A percentile compares a stretch with the other conserved stretches of the same genome.
Conservation (phyloP, 225 moss, liverwort and hornwort species). For the Straminergon stramineum region DNA sequence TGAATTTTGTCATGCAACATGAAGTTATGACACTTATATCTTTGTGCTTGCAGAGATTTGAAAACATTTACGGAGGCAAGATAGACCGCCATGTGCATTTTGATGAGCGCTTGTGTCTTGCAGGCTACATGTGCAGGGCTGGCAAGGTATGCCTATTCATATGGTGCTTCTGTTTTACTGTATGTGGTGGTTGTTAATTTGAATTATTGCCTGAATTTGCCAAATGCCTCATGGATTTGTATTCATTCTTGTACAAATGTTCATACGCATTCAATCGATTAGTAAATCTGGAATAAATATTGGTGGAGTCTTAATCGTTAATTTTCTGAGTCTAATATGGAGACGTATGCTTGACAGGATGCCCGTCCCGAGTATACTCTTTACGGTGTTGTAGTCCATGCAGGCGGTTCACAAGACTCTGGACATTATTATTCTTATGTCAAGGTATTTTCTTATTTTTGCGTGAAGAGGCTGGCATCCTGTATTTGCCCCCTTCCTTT, state of each 20-base stretch:
- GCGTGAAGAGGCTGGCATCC: neutral
- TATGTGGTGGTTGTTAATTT: neutral
- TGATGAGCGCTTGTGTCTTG: constrained; percentile 64
- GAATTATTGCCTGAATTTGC: neutral
- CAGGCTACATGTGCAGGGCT: constrained; percentile 65
- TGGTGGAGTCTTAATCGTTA: neutral
- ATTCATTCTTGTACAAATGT: neutral
- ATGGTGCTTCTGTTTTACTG: neutral
- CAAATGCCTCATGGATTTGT: neutral
- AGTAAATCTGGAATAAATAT: neutral
- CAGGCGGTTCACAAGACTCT: constrained; percentile 73
- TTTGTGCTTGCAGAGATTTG: constrained; percentile 57
- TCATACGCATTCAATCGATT: neutral
- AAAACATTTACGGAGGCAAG: constrained; percentile 77
- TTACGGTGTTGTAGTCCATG: constrained; percentile 71
- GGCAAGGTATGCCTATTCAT: constrained; percentile 44
- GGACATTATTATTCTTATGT: constrained; percentile 85
- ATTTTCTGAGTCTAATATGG: constrained; percentile 3
- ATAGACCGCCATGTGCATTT: constrained; percentile 72
- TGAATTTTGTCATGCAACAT: neutral
- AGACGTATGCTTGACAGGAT: constrained; percentile 36
- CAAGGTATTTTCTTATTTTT: constrained; percentile 32
- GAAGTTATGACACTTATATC: neutral
- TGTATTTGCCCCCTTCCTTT: neutral
- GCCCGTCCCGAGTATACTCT: constrained; percentile 74